Conservation (phyloP, 129 eudicot species). For the Escallonia rubra region DNA sequence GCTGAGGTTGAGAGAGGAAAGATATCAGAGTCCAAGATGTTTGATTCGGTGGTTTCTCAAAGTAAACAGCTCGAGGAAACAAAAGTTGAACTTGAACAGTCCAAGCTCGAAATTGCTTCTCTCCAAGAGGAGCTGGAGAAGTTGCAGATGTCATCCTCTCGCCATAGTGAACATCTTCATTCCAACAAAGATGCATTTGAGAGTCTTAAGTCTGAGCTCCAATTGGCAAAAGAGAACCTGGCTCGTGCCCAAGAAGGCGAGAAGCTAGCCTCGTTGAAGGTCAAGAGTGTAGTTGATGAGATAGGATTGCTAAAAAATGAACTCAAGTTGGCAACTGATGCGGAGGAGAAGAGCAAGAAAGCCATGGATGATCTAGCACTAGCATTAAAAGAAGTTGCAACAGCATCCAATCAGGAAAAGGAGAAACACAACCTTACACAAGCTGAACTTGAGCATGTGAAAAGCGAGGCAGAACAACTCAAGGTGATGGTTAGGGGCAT, state of each 20-base stretch:
- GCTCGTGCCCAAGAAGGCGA: constrained; percentile 17
- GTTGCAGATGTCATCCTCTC: constrained; percentile 14
- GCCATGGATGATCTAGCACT: constrained; percentile 86
- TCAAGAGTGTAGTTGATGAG: constrained; percentile 30
- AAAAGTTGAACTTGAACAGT: constrained; percentile 50
- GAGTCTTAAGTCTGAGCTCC: constrained; percentile 26
- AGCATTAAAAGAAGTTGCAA: constrained; percentile 71
- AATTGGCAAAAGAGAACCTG: constrained; percentile 13
- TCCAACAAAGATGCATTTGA: constrained; percentile 11
- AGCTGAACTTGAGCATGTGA: constrained; percentile 30
- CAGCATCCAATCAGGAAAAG: constrained; percentile 49
- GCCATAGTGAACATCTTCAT: not conserved
- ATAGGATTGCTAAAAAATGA: constrained; percentile 42
- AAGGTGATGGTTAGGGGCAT: constrained; percentile 28
- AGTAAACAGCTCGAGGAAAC: constrained; percentile 43
- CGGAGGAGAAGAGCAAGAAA: constrained; percentile 65
- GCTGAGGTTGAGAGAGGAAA: constrained; percentile 44
- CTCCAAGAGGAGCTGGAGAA: constrained; percentile 35
- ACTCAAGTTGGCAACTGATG: constrained; percentile 44
- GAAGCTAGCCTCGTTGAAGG: constrained; percentile 14
- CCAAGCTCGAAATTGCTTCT: constrained; percentile 36
- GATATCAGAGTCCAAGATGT: constrained; percentile 34
- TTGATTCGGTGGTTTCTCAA: constrained; percentile 44
- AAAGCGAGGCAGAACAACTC: constrained; percentile 33
- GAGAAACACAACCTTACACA: constrained; percentile 37